A percentile compares a stretch with the other conserved stretches of the same genome.
Conservation (phyloP, 73 alveolate genomes). For the Blepharisma japonicum region DNA sequence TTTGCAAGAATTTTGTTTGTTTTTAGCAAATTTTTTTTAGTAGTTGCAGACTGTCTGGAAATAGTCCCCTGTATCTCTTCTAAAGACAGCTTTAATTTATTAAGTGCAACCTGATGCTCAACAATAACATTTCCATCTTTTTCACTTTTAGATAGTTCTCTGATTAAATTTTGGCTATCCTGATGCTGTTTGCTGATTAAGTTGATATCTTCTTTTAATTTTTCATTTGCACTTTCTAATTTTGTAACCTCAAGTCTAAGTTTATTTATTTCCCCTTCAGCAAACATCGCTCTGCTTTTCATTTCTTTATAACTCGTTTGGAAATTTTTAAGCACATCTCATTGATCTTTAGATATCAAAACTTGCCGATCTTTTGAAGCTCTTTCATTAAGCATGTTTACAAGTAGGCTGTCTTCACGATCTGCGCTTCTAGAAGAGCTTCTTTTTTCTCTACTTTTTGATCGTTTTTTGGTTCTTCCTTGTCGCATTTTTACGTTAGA, state of each 20-base stretch:
- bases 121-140: no score
- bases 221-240: background rate
- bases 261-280: background rate
- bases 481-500: background rate
- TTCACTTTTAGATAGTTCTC: background rate
- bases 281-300: background rate
- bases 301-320: background rate
- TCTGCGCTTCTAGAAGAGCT: background rate
- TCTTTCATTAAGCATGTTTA: background rate
- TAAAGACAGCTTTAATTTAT: no score
- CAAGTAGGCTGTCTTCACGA: background rate
- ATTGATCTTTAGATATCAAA: background rate
- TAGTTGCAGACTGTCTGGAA: background rate
- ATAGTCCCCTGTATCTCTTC: background rate
- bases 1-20: constrained; percentile 7
- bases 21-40: background rate
- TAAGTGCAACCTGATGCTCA: no score
- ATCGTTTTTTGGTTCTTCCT: background rate
- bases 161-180: background rate
- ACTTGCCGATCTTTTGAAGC: background rate
- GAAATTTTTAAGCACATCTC: background rate
- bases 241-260: background rate
- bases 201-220: background rate
- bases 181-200: background rate
- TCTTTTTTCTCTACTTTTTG: background rate